Percentiles rank a stretch among this genome's conserved stretches.
These are phyloP conservation scores for Aspergillus asperescens DNA, from an alignment of 495 filamentous ascomycete species.

Conservation along the genomic window DNA sequence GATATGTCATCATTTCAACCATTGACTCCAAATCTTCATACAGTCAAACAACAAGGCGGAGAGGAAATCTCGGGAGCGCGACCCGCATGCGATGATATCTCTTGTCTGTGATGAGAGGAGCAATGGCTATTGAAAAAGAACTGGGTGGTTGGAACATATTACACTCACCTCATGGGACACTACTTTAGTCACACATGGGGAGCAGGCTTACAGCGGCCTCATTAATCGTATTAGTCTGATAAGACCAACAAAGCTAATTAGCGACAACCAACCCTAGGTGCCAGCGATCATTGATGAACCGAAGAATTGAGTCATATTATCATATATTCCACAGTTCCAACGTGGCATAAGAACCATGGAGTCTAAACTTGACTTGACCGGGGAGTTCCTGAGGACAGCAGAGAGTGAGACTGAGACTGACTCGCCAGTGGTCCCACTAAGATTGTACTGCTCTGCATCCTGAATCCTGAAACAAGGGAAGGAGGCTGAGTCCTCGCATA, in stretches of 20 bases:
- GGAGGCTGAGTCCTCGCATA: not conserved
- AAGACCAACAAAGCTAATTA: not conserved
- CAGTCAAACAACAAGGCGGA: not conserved
- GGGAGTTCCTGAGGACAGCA: too few species aligned
- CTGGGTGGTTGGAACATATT: not conserved
- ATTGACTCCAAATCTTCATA: not conserved
- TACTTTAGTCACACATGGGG: not conserved
- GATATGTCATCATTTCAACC: not conserved
- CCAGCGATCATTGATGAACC: not conserved
- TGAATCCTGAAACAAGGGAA: slow-evolving; percentile 10
- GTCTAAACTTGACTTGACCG: too few species aligned
- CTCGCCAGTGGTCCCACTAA: slow-evolving; percentile 1
- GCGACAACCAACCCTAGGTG: not conserved
- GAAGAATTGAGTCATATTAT: not conserved
- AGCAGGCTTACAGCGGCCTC: not conserved
- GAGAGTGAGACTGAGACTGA: too few species aligned
- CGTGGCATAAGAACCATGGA: not conserved
- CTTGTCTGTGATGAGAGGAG: not conserved
- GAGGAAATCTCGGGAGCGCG: not conserved
- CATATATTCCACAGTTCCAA: not conserved
- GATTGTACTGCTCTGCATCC: not conserved
- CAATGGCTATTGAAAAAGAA: not conserved
- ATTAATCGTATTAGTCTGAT: not conserved
- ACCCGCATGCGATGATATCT: not conserved
- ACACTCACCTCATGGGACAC: slow-evolving; percentile 1